Conservation (phyloP, 1,284 basidiomycete species). For the Sphagnurus paluster region DNA sequence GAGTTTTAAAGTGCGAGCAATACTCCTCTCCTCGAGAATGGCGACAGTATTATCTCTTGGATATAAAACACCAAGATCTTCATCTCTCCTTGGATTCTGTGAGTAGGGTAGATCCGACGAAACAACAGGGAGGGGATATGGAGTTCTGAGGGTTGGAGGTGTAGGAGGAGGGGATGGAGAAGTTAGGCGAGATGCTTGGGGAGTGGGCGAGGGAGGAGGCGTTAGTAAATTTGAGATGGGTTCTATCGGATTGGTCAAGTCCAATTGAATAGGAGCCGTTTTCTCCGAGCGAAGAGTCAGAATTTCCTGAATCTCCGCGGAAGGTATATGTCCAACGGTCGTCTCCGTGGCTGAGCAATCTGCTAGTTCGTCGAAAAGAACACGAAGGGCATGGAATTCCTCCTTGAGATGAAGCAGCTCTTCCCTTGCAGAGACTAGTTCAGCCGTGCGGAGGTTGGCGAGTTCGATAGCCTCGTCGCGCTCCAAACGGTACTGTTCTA, state of each 20-base stretch:
- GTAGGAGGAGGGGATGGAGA: constrained; percentile 1
- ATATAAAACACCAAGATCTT: no score
- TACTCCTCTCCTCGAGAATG: background rate
- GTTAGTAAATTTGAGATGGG: background rate
- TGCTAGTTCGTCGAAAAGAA: constrained; percentile 27
- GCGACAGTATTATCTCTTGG: background rate
- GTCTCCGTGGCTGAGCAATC: background rate
- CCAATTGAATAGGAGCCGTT: background rate
- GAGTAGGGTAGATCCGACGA: background rate
- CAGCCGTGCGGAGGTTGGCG: constrained; percentile 15
- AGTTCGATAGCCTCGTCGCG: constrained; percentile 21
- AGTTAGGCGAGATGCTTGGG: background rate
- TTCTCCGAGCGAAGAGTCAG: background rate
- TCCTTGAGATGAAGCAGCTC: constrained; percentile 33
- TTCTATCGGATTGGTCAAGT: background rate
- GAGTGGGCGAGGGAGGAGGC: constrained; percentile 1
- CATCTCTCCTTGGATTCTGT: background rate
- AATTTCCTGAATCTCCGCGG: background rate
- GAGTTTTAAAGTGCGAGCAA: constrained; percentile 26
- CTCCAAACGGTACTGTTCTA: constrained; percentile 29
- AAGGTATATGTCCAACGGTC: background rate
- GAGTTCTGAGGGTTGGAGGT: background rate
- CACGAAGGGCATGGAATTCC: constrained; percentile 35
- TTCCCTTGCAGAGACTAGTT: constrained; percentile 33
- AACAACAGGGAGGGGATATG: background rate